These are phyloP conservation scores for Silene uniflora DNA, from an alignment of 148 eudicot genomes.

Conservation along the genomic window DNA sequence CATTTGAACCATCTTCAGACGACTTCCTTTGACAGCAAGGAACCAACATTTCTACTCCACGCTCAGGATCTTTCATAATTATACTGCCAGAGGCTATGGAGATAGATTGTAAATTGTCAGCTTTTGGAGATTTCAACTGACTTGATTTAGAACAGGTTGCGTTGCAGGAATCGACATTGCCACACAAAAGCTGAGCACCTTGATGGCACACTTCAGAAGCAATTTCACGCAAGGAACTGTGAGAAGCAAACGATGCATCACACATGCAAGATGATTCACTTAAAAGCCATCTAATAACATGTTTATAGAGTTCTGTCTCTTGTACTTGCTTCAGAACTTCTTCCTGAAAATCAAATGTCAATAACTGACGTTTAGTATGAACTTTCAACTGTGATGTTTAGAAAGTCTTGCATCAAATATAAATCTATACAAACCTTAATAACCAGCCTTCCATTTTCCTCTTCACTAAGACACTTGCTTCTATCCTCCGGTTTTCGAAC, in stretches of 20 bases:
- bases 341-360: constrained; percentile 33
- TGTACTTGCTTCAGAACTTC: constrained; percentile 44
- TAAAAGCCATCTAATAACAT: constrained; percentile 28
- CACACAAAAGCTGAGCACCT: constrained; percentile 39
- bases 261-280: constrained; percentile 21
- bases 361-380: neutral
- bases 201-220: constrained; percentile 38
- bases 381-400: constrained; percentile 4
- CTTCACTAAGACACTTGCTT: constrained; percentile 29
- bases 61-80: constrained; percentile 17
- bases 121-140: constrained; percentile 16
- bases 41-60: constrained; percentile 33
- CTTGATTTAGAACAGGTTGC: constrained; percentile 17
- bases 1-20: constrained; percentile 11
- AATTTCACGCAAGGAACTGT: constrained; percentile 31
- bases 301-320: constrained; percentile 34
- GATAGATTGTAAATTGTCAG: constrained; percentile 21
- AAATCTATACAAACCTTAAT: constrained; percentile 30
- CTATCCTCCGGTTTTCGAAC: constrained; percentile 37
- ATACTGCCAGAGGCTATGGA: constrained; percentile 34
- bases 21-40: constrained; percentile 30
- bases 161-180: constrained; percentile 19
- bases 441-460: constrained; percentile 35
- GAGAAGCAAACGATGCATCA: constrained; percentile 10
- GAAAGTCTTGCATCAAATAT: neutral